Conservation (phyloP, 768 basidiomycete genomes). For the Tulasnella calospora region DNA sequence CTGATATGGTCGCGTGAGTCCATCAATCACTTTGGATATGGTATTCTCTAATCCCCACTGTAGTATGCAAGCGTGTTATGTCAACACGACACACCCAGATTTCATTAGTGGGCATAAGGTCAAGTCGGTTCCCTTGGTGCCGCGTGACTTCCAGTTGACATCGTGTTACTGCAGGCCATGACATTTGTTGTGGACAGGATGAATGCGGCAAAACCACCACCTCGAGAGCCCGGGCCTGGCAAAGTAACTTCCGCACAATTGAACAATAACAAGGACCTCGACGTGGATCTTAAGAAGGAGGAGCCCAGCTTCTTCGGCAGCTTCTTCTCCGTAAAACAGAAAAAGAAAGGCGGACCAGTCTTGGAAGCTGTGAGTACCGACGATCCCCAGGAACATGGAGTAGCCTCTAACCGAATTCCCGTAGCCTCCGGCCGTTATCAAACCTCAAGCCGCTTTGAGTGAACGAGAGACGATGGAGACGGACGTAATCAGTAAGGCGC, state of each 20-base stretch:
- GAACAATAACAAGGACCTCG: slow-evolving; percentile 93
- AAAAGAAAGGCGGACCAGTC: slow-evolving; percentile 53
- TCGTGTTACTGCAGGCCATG: slow-evolving; percentile 59
- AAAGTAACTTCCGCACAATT: slow-evolving; percentile 57
- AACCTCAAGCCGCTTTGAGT: slow-evolving; percentile 83
- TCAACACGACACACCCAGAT: slow-evolving; percentile 99
- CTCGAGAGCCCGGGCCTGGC: slow-evolving; percentile 64
- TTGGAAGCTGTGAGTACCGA: slow-evolving; percentile 53
- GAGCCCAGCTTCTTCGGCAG: slow-evolving; percentile 91
- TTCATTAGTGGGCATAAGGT: slow-evolving; percentile 94
- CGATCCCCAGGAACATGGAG: background rate
- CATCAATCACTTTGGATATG: background rate
- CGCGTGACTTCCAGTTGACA: background rate
- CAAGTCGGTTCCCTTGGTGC: slow-evolving; percentile 9
- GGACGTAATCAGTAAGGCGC: slow-evolving; percentile 90
- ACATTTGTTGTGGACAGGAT: slow-evolving; percentile 77
- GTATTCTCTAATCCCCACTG: background rate
- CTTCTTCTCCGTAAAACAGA: slow-evolving; percentile 74
- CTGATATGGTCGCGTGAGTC: slow-evolving; percentile 84
- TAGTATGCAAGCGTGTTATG: slow-evolving; percentile 97
- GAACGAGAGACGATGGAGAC: slow-evolving; percentile 98
- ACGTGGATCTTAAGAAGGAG: slow-evolving; percentile 83
- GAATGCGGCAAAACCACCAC: slow-evolving; percentile 68
- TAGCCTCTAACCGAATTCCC: slow-evolving; percentile 21
- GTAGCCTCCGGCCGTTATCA: slow-evolving; percentile 78